Base-by-base conservation (phyloP, 768 basidiomycete genomes). In the Macrocybe gigantea region DNA sequence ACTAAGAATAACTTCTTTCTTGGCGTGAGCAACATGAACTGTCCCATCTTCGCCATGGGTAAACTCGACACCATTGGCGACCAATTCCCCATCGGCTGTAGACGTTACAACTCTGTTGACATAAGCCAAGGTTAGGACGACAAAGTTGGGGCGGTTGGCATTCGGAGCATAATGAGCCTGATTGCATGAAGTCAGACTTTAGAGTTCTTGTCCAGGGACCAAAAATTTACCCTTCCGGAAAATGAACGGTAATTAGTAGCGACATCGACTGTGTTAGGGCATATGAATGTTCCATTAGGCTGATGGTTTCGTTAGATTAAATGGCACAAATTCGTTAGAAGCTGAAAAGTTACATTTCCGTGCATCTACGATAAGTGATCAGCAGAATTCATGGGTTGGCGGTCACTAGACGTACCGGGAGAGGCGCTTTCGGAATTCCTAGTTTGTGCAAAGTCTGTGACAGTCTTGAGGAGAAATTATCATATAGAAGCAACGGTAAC, bases 1-100 rank as follows among this genome's bases (percentile, higher is more conserved):
- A 40, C 62, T 66, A 2, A 81, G 60, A 42, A 82, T 71, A 31
- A 81, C 78, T 59, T 82, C 80, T 45, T 70, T 72, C 40, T 56
- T 60, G 9, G 73, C 75, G 30, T 64, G 58, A 31, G 72, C 72
- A 4, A 60, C 49, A 49, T 70, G 66, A 5, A 40, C 55, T 10
- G 51, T 49, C 14, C 53, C 64, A 4, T 54, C 54, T 37, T 63
- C 2, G 22, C 22, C 22, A 22, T 22, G 40, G 13, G 66, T 54
- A 57, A 79, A 81, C 45, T 70, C 71, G 9, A 82, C 71, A 5
- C 75, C 75, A 4, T 64, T 69, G 0, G 78, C 79, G 32, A 59
- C 55, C 29, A 76, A 52, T 5, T 58, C 50, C 5, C 53, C 42
- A 11, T 46, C 52, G 2, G 5, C 4, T 22, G 22, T 4, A 22